Percentiles rank a stretch among this genome's conserved stretches.
These are phyloP conservation scores for Pyronema domesticum DNA, from an alignment of 495 filamentous ascomycete species.

Conservation along the genomic window DNA sequence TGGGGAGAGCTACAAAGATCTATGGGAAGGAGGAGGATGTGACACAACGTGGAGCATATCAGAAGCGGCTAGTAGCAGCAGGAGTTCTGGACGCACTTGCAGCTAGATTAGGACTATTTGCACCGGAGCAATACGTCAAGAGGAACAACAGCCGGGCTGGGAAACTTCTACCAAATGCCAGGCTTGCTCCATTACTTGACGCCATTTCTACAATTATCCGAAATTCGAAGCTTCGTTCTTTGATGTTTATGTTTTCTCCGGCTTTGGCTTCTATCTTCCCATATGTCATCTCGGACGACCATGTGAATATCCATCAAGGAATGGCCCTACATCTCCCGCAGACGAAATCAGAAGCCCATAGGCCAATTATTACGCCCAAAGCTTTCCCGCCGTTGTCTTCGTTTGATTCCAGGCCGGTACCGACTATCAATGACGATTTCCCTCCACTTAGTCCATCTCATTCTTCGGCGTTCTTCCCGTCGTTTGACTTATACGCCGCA, in stretches of 20 bases:
- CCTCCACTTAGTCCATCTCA: constrained; percentile 5
- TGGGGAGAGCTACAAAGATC: constrained; percentile 8
- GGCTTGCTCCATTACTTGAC: constrained; percentile 55
- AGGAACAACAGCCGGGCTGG: constrained; percentile 28
- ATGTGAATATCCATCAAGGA: background rate
- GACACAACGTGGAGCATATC: constrained; percentile 48
- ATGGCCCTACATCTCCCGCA: constrained; percentile 1
- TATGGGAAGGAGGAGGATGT: constrained; percentile 16
- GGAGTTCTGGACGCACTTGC: constrained; percentile 69
- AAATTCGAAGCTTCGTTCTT: constrained; percentile 58
- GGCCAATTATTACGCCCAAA: constrained; percentile 23
- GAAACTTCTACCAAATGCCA: constrained; percentile 40
- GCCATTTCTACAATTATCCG: constrained; percentile 63
- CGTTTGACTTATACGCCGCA: constrained; percentile 14
- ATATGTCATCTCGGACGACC: background rate
- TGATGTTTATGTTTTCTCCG: constrained; percentile 61
- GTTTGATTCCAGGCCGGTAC: constrained; percentile 8
- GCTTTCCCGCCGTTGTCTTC: constrained; percentile 29
- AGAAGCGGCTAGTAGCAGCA: constrained; percentile 44
- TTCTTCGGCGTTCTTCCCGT: background rate
- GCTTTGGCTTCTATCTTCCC: constrained; percentile 57
- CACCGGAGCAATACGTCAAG: constrained; percentile 33
- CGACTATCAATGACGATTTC: constrained; percentile 3
- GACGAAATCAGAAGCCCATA: constrained; percentile 8
- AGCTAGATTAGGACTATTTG: constrained; percentile 54